Conservation (phyloP, 352 stramenopile genomes). For the Globisporangium barbulae region DNA sequence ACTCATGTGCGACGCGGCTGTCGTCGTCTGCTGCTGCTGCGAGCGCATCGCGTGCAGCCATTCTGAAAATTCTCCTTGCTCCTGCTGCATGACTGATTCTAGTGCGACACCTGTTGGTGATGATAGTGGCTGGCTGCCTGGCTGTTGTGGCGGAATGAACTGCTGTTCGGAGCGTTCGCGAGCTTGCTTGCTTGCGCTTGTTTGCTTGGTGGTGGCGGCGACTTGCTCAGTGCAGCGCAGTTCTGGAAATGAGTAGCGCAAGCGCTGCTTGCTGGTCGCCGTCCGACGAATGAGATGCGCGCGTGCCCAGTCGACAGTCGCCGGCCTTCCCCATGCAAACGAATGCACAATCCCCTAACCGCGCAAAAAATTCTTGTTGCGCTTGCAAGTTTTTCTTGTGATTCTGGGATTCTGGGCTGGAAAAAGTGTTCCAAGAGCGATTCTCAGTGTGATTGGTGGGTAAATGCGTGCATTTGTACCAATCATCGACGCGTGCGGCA, state of each 20-base stretch:
- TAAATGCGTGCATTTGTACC: not conserved
- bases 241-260: slow-evolving; percentile 28
- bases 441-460: not conserved
- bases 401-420: too few species aligned
- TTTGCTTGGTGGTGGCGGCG: not conserved
- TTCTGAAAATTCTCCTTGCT: slow-evolving; percentile 33
- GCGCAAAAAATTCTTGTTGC: slow-evolving; percentile 10
- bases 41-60: slow-evolving; percentile 44
- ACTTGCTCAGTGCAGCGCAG: slow-evolving; percentile 12
- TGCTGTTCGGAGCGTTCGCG: not conserved
- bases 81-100: not conserved
- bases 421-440: not conserved
- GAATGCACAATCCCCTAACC: not conserved
- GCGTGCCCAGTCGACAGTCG: slow-evolving; percentile 1
- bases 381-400: not conserved
- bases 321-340: not conserved
- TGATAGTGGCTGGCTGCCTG: slow-evolving; percentile 1
- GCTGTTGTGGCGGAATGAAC: not conserved
- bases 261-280: not conserved
- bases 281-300: not conserved
- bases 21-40: slow-evolving; percentile 21
- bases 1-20: slow-evolving; percentile 20
- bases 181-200: not conserved
- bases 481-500: not conserved
- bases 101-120: slow-evolving; percentile 2